phyloP scores from a whole-genome alignment of 805 yeast genomes.

The Spathaspora sp. region DNA sequence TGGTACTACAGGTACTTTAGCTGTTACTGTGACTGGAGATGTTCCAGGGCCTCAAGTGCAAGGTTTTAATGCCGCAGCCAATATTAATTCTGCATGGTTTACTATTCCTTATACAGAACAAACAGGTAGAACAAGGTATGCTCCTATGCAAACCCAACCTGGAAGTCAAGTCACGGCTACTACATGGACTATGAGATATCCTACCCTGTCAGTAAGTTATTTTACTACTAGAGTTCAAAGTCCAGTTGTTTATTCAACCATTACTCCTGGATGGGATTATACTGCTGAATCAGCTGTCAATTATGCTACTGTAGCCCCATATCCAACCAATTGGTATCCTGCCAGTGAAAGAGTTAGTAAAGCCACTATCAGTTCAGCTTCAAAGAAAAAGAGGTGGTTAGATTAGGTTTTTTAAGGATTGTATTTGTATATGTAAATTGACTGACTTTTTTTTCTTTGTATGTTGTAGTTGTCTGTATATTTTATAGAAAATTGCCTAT shows the following conservation, averaged over 20 bases:
- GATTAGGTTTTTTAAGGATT: constrained; percentile 12
- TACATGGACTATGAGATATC: constrained; percentile 60
- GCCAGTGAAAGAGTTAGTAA: constrained; percentile 49
- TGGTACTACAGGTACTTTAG: constrained; percentile 55
- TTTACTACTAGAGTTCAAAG: constrained; percentile 44
- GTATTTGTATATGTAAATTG: background rate
- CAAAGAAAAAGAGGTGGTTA: constrained; percentile 38
- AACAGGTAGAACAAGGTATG: constrained; percentile 74
- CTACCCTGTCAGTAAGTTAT: constrained; percentile 61
- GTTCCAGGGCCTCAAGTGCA: constrained; percentile 42
- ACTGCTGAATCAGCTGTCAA: constrained; percentile 60
- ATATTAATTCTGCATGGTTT: constrained; percentile 45
- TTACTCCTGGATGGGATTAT: constrained; percentile 84
- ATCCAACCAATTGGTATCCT: constrained; percentile 63
- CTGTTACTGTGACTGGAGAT: constrained; percentile 34
- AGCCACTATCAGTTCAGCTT: constrained; percentile 33
- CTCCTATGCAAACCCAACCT: constrained; percentile 94
- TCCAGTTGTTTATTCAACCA: constrained; percentile 56
- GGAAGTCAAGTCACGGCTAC: constrained; percentile 63
- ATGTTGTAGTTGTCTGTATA: background rate
- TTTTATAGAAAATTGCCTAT: background rate
- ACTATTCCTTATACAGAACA: constrained; percentile 71
- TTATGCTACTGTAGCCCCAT: constrained; percentile 67
- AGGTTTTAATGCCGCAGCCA: constrained; percentile 14
- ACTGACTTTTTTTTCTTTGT: background rate